Percentiles rank a stretch among this genome's conserved stretches.
phyloP scores from a whole-genome alignment of 2,329 filamentous ascomycete genomes.

The Phoma sp. region DNA sequence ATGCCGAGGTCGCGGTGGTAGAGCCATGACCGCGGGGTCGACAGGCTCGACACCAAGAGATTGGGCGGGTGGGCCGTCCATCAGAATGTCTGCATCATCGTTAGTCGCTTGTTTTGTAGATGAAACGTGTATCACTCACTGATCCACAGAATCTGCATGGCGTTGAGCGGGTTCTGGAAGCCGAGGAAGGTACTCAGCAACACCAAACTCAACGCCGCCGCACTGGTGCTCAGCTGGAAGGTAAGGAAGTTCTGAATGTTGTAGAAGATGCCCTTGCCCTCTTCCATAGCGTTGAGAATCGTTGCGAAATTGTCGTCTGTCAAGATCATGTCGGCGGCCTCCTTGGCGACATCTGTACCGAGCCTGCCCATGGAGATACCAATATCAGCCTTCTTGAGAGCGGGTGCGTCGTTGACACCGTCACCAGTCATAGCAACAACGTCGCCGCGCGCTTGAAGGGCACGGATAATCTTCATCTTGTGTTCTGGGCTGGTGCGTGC shows the following conservation, averaged over 20 bases:
- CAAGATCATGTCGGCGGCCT: conserved; percentile 91
- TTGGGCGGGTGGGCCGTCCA: conserved; percentile 97
- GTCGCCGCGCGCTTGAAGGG: conserved; percentile 89
- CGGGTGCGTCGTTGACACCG: conserved; percentile 96
- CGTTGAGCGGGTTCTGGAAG: conserved; percentile 94
- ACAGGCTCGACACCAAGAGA: conserved; percentile 96
- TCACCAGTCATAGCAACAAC: conserved; percentile 99
- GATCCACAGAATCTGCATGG: conserved; percentile 99
- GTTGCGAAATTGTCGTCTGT: conserved; percentile 90
- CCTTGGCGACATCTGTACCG: conserved; percentile 96
- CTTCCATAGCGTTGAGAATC: conserved; percentile 93
- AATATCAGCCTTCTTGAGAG: conserved; percentile 96
- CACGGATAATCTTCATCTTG: conserved; percentile 95
- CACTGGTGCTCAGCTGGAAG: conserved; percentile 96
- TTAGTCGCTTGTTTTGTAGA: neutral
- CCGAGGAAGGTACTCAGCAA: conserved; percentile 91
- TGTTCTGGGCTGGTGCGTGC: conserved; percentile 96
- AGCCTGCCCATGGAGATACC: conserved; percentile 96
- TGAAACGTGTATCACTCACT: conserved; percentile 68
- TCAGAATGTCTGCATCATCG: conserved; percentile 81
- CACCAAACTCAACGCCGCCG: conserved; percentile 88
- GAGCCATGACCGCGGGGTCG: conserved; percentile 91
- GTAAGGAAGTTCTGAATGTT: conserved; percentile 99
- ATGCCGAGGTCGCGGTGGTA: conserved; percentile 83
- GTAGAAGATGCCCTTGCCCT: conserved; percentile 99